A percentile compares a stretch with the other conserved stretches of the same genome.
Evolutionary conservation across 805 yeast species (phyloP).

Genomic region (Hanseniaspora vineae): DNA sequence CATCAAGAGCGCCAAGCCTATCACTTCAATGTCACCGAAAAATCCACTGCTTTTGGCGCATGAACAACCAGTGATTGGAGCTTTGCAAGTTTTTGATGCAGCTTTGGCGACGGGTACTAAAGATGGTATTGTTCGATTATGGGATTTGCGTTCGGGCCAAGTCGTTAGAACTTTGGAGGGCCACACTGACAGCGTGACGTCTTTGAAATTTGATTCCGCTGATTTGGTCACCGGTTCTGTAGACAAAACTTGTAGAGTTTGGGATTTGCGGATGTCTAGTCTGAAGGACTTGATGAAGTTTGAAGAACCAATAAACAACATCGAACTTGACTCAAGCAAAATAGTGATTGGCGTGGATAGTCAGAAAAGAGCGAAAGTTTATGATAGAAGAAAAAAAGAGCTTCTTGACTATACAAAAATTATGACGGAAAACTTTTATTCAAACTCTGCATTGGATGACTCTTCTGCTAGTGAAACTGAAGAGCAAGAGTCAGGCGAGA

Average conservation of each 20-base stretch:
- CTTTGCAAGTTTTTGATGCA: slow-evolving; percentile 59
- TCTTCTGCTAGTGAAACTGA: too few species aligned
- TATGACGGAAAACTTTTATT: background rate
- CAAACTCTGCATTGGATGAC: too few species aligned
- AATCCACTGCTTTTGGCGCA: slow-evolving; percentile 2
- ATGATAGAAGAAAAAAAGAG: slow-evolving; percentile 40
- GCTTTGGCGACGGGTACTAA: slow-evolving; percentile 71
- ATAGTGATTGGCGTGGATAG: slow-evolving; percentile 43
- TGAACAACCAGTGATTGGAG: slow-evolving; percentile 39
- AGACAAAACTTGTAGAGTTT: slow-evolving; percentile 46
- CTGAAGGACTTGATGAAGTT: slow-evolving; percentile 50
- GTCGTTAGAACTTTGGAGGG: slow-evolving; percentile 50
- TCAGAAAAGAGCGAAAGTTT: slow-evolving; percentile 34
- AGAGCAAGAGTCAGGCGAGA: too few species aligned
- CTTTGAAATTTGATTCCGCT: slow-evolving; percentile 55
- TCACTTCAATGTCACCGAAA: background rate
- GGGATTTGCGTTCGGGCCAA: slow-evolving; percentile 66
- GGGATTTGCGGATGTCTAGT: slow-evolving; percentile 64
- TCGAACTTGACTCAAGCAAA: slow-evolving; percentile 47
- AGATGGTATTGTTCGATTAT: slow-evolving; percentile 60
- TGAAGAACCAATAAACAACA: slow-evolving; percentile 38
- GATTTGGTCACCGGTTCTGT: slow-evolving; percentile 50
- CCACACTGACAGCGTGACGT: slow-evolving; percentile 56
- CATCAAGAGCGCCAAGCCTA: slow-evolving; percentile 7
- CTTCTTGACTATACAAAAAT: slow-evolving; percentile 22